Conservation (phyloP, 805 yeast genomes). For the Cyberlindnera mycetangii region DNA sequence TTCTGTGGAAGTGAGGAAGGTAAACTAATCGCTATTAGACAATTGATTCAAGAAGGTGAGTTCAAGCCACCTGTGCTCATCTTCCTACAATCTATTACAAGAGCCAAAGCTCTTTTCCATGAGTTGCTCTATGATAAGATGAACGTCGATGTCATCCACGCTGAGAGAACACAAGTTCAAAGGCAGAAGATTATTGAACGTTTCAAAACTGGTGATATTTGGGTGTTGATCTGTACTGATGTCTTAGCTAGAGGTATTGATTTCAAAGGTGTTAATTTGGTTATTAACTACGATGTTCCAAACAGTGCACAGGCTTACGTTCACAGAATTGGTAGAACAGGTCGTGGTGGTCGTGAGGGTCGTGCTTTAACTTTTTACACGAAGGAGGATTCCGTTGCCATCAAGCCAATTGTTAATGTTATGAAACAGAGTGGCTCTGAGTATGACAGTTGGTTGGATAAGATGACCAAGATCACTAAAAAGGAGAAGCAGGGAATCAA, state of each 20-base stretch:
- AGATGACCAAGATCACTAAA: slow-evolving; percentile 60
- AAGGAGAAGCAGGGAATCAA: slow-evolving; percentile 61
- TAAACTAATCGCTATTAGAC: slow-evolving; percentile 87
- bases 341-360: slow-evolving; percentile 89
- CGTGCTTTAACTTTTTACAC: slow-evolving; percentile 91
- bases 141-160: slow-evolving; percentile 94
- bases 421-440: slow-evolving; percentile 89
- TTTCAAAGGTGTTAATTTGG: slow-evolving; percentile 91
- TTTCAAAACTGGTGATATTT: slow-evolving; percentile 85
- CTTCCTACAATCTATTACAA: slow-evolving; percentile 83
- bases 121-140: slow-evolving; percentile 88
- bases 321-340: slow-evolving; percentile 98
- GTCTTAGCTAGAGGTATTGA: slow-evolving; percentile 96
- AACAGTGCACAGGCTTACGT: slow-evolving; percentile 91
- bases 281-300: slow-evolving; percentile 96
- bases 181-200: slow-evolving; percentile 80
- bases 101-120: slow-evolving; percentile 94
- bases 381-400: slow-evolving; percentile 73
- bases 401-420: slow-evolving; percentile 86
- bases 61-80: slow-evolving; percentile 91
- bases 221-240: slow-evolving; percentile 97
- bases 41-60: slow-evolving; percentile 78
- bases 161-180: slow-evolving; percentile 87
- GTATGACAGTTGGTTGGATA: slow-evolving; percentile 79
- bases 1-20: slow-evolving; percentile 95